These are phyloP conservation scores for Ophiostoma novo-ulmi DNA, from an alignment of 2,329 filamentous ascomycete species.

Conservation along the genomic window DNA sequence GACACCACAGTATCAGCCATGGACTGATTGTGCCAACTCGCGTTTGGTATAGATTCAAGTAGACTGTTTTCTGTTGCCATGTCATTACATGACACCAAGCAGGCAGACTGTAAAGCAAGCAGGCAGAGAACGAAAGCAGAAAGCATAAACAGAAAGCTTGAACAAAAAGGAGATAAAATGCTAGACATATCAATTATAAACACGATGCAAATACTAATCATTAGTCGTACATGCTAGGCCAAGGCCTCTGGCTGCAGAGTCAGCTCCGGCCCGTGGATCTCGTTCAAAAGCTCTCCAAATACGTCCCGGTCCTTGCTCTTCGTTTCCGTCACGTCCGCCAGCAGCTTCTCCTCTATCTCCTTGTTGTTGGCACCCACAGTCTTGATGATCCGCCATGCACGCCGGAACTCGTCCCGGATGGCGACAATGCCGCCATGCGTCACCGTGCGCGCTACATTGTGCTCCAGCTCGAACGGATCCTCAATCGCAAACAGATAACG, in stretches of 20 bases:
- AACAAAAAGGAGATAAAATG: background rate
- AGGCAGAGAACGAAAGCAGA: no score
- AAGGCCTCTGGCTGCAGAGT: background rate
- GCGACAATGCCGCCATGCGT: conserved; percentile 75
- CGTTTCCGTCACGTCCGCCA: conserved; percentile 44
- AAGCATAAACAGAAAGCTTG: no score
- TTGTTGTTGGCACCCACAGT: conserved; percentile 38
- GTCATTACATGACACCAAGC: background rate
- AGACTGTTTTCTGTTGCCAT: no score
- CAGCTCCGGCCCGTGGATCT: conserved; percentile 36
- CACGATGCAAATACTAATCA: background rate
- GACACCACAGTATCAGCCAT: no score
- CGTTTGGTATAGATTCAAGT: background rate
- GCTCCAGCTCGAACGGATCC: conserved; percentile 81
- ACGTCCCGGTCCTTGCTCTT: conserved; percentile 35
- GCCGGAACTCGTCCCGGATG: conserved; percentile 78
- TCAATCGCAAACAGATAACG: conserved; percentile 86
- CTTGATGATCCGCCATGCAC: conserved; percentile 68
- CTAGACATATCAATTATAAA: background rate
- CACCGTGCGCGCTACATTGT: conserved; percentile 84
- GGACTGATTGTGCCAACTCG: no score
- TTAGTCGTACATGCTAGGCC: background rate
- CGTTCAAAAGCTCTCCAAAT: conserved; percentile 39
- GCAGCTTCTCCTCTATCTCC: conserved; percentile 44
- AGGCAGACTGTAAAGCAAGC: background rate